These are phyloP conservation scores for Thuidium tamariscinum DNA, from an alignment of 225 moss, liverwort and hornwort species.

Conservation along the genomic window DNA sequence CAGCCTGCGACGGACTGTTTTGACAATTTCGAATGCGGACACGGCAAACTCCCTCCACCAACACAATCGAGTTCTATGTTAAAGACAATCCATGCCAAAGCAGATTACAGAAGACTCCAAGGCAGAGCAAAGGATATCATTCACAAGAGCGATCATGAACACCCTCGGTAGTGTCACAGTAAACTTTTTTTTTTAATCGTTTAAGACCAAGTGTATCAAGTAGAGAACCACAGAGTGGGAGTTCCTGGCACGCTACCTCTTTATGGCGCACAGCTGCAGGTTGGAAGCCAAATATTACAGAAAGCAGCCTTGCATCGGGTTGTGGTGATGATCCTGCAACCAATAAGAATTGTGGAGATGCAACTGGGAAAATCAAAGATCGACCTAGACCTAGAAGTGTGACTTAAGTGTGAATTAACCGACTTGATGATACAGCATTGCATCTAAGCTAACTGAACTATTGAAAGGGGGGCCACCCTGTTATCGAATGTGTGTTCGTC, in stretches of 20 bases:
- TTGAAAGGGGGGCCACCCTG: not conserved
- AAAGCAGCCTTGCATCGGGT: not conserved
- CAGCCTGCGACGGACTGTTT: not conserved
- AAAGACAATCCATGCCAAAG: not conserved
- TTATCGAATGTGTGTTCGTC: constrained; percentile 18
- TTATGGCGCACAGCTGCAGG: too few relatives aligned
- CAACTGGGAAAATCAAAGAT: not conserved
- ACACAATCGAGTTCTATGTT: not conserved
- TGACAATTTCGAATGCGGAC: not conserved
- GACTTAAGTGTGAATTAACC: not conserved
- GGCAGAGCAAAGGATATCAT: not conserved
- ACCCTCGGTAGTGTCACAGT: not conserved
- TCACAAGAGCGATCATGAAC: not conserved
- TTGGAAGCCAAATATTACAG: too few relatives aligned
- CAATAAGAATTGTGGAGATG: constrained; percentile 7
- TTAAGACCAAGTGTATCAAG: not conserved
- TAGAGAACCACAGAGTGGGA: not conserved
- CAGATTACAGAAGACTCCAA: not conserved
- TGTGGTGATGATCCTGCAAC: constrained; percentile 12
- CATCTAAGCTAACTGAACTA: not conserved
- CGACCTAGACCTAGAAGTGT: too few relatives aligned
- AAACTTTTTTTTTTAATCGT: not conserved
- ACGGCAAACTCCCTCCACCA: not conserved
- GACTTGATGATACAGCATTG: constrained; percentile 11
- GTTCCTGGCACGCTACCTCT: too few relatives aligned